Conservation (phyloP, 768 basidiomycete genomes). For the Russula earlei region DNA sequence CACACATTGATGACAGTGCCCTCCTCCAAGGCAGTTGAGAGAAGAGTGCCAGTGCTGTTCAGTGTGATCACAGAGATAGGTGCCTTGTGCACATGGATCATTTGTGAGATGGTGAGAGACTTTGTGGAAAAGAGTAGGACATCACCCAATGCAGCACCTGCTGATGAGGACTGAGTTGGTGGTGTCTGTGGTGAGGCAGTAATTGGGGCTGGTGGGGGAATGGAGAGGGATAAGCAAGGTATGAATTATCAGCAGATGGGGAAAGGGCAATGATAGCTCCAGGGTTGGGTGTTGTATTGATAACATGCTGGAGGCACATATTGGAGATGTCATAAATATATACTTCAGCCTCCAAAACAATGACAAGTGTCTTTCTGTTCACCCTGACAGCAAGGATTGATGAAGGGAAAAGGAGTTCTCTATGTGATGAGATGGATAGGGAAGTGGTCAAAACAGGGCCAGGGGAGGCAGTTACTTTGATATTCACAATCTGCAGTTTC, state of each 20-base stretch:
- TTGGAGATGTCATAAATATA: constrained; percentile 99
- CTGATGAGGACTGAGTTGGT: constrained; percentile 25
- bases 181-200: constrained; percentile 33
- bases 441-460: no score
- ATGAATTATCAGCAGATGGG: constrained; percentile 86
- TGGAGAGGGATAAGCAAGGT: constrained; percentile 93
- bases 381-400: constrained; percentile 94
- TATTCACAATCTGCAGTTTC: constrained; percentile 96
- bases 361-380: constrained; percentile 92
- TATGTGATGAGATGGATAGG: neutral
- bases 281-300: constrained; percentile 93
- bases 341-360: constrained; percentile 94
- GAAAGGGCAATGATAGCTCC: constrained; percentile 94
- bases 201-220: constrained; percentile 66
- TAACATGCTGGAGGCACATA: constrained; percentile 94
- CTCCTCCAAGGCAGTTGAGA: constrained; percentile 90
- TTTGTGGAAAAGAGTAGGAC: constrained; percentile 93
- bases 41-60: constrained; percentile 77
- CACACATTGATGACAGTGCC: constrained; percentile 97
- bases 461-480: constrained; percentile 59
- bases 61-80: constrained; percentile 83
- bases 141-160: constrained; percentile 54
- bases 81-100: constrained; percentile 93
- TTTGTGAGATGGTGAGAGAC: constrained; percentile 84
- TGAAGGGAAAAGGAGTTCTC: constrained; percentile 86